Evolutionary conservation across 2,329 filamentous ascomycete species (phyloP), one percentile per base, ranked within the genome.

Genomic region (Cladophialophora exuberans): DNA sequence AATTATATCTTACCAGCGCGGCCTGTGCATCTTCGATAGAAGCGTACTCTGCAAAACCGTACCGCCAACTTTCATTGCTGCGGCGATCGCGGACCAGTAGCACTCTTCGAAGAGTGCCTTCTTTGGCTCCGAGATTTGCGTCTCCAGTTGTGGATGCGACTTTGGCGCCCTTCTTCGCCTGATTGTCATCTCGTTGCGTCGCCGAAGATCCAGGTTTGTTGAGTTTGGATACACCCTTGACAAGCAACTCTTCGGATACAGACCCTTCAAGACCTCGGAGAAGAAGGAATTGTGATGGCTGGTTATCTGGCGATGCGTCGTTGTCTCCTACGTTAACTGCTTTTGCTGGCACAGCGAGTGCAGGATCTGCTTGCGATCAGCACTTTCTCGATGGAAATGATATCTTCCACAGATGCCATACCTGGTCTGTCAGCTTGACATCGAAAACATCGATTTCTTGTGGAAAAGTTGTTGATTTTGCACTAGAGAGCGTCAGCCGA

Each of bases 11-110:
- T 18, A 81, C 78, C 66, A 92, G 74, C 3, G 90, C 90, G 18
- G 85, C 86, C 68, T 85, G 81, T 2, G 90, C 88, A 69, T 94
- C 89, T 68, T 88, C 84, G 15, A 90, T 76, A 0, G 83, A 87
- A 64, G 83, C 86, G 67, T 92, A 95, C 69, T 95, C 90, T 1
- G 86, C 90, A 70, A 95, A 95, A 0, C 89, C 90, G 64, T 90
- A 95, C 62, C 86, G 83, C 79, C 88, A 89, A 47, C 86, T 90
- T 57, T 89, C 85, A 51, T 89, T 82, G 3, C 80, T 87, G 57
- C 78, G 79, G 39, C 85, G 80, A 66, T 93, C 88, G 52, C 90
- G 83, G 65, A 94, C 85, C 22, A 95, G 74, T 57, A 94, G 83
- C 1, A 94, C 84, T 47, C 90, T 84, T 58, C 87, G 83, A 6